These are phyloP conservation scores for Takashimella tepidaria DNA, from an alignment of 1,284 basidiomycete species.

Conservation along the genomic window DNA sequence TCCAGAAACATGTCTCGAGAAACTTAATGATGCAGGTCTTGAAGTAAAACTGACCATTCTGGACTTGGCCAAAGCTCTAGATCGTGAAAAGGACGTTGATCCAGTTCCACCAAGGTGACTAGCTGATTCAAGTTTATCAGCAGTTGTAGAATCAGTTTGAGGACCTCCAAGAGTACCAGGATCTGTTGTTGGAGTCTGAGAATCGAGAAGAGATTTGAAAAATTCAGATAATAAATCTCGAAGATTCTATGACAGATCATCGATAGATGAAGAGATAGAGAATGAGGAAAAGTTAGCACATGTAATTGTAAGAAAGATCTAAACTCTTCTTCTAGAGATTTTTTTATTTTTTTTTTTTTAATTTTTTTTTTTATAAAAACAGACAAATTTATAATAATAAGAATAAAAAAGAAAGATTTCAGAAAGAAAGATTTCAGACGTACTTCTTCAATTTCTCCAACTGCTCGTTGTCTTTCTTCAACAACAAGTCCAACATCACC, in stretches of 20 bases:
- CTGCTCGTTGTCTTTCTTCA: conserved; percentile 23
- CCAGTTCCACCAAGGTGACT: too few species aligned
- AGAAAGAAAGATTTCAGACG: conserved; percentile 26
- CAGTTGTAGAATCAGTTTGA: too few species aligned
- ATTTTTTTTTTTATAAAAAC: too few species aligned
- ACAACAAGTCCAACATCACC: conserved; percentile 58
- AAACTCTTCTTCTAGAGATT: too few species aligned
- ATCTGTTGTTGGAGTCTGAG: conserved; percentile 54
- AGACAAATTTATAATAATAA: too few species aligned
- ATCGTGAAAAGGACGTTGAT: conserved; percentile 14
- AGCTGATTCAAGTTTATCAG: too few species aligned
- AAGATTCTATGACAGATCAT: conserved; percentile 51
- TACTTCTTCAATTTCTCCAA: conserved; percentile 71
- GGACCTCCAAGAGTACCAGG: too few species aligned
- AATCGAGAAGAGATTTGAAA: conserved; percentile 59
- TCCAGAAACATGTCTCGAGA: too few species aligned
- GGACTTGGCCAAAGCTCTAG: not conserved
- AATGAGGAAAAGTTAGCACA: not conserved
- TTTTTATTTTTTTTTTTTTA: too few species aligned
- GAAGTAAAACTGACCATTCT: not conserved
- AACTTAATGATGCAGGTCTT: conserved; percentile 47
- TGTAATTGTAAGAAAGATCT: not conserved
- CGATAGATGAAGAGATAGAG: too few species aligned
- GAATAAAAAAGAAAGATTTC: not conserved
- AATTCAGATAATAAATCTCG: conserved; percentile 73